Base-by-base conservation (phyloP, 805 yeast species). In the Lipomyces sp. region DNA sequence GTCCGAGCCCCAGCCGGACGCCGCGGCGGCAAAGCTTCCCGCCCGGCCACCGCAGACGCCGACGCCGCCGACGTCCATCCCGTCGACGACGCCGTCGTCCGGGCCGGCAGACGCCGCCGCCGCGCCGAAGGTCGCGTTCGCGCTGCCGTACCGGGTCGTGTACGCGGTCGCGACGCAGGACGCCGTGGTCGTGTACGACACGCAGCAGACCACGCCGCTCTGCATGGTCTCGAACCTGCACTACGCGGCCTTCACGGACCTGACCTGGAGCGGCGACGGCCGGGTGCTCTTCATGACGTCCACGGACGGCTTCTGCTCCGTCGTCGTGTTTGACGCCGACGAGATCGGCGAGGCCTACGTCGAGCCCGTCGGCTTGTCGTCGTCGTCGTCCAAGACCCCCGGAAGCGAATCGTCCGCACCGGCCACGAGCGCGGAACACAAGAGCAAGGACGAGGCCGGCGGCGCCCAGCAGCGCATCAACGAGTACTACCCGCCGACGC, bases 161-260 rank as follows among this genome's bases (percentile, higher is more conserved):
- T 90, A 85, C 70, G 98, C 97, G 0, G 84, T 93, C 18, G 98
- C 96, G 0, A 90, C 97, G 0, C 89, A 86, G 50, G 96, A 87
- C 64, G 77, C 90, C 13, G 84, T 93, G 11, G 63, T 84, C 7
- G 70, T 93, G 1, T 93, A 86, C 68, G 95, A 88, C 59, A 91
- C 98, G 0, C 85, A 82, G 55, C 73, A 75, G 29, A 61, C 73
- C 23, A 67, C 74, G 49, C 95, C 97, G 2, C 62, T 93, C 21
- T 93, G 90, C 4, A 70, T 79, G 13, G 83, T 84, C 2, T 76
- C 86, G 0, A 88, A 88, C 61, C 72, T 93, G 44, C 98, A 93
- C 65, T 90, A 90, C 63, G 82, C 95, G 2, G 80, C 93, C 1
- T 75, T 93, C 31, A 90, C 98, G 0, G 98, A 93, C 65, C 63